Conservation (phyloP, 1,284 basidiomycete genomes). For the Termitomyces sp. region DNA sequence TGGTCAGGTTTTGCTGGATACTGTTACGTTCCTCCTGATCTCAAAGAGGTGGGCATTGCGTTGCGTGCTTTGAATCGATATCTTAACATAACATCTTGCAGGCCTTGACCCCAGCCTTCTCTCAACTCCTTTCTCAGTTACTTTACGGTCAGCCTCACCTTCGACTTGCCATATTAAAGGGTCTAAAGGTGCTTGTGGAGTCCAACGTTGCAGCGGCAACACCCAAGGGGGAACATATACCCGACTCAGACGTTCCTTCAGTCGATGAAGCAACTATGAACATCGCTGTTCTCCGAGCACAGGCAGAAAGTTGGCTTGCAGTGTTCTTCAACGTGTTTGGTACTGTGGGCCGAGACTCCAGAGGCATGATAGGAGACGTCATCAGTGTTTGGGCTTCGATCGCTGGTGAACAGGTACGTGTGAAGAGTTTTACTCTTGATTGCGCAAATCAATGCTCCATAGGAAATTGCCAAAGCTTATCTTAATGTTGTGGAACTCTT, state of each 20-base stretch:
- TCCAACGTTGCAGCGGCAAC: conserved; percentile 51
- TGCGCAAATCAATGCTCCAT: background rate
- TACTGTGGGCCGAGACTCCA: conserved; percentile 71
- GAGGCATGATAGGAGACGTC: conserved; percentile 85
- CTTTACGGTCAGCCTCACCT: conserved; percentile 86
- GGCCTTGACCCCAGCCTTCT: conserved; percentile 72
- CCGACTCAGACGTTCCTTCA: conserved; percentile 31
- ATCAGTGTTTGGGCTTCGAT: conserved; percentile 86
- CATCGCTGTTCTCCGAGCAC: conserved; percentile 67
- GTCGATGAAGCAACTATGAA: conserved; percentile 62
- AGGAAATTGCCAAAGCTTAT: conserved; percentile 82
- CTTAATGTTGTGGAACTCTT: conserved; percentile 76
- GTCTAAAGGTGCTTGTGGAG: conserved; percentile 78
- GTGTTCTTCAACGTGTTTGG: conserved; percentile 98
- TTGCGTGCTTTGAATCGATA: background rate
- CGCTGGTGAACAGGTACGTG: conserved; percentile 61
- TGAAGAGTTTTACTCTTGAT: background rate
- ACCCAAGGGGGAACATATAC: conserved; percentile 28
- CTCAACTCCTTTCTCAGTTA: conserved; percentile 86
- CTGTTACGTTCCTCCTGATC: conserved; percentile 59
- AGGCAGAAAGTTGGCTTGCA: conserved; percentile 90
- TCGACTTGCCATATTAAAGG: conserved; percentile 77
- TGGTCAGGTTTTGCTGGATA: conserved; percentile 91
- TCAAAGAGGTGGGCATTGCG: conserved; percentile 40
- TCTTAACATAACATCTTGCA: conserved; percentile 24